Percentiles rank a stretch among this genome's conserved stretches.
These are phyloP conservation scores for Prunus fruticosa DNA, from an alignment of 306 rosid genomes.

Conservation along the genomic window DNA sequence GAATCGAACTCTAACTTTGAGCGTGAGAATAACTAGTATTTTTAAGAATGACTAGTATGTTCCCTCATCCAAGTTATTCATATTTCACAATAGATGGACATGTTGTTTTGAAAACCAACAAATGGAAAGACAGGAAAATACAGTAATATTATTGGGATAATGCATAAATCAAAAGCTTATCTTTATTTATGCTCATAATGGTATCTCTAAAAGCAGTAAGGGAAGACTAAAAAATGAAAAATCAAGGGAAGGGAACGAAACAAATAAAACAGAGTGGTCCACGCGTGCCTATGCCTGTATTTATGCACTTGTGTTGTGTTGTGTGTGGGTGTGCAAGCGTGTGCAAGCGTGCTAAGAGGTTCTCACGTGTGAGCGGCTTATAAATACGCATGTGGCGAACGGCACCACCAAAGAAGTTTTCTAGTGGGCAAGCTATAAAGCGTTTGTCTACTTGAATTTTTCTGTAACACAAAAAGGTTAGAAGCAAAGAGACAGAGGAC, in stretches of 20 bases:
- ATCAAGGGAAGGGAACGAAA: background rate
- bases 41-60: too few species aligned
- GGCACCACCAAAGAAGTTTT: slow-evolving; percentile 17
- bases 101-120: too few species aligned
- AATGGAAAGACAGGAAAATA: too few species aligned
- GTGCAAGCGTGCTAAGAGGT: slow-evolving; percentile 33
- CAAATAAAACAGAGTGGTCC: slow-evolving; percentile 39
- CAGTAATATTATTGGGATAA: too few species aligned
- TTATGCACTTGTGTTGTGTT: background rate
- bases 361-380: slow-evolving; percentile 61
- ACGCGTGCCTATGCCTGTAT: slow-evolving; percentile 48
- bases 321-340: background rate
- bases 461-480: slow-evolving; percentile 25
- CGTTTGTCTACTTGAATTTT: slow-evolving; percentile 21
- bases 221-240: background rate
- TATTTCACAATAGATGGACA: too few species aligned
- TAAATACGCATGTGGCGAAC: slow-evolving; percentile 38
- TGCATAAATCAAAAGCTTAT: too few species aligned
- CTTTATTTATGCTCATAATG: background rate
- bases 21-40: background rate
- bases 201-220: background rate
- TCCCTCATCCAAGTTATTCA: background rate
- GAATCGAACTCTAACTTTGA: background rate
- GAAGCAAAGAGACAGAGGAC: slow-evolving; percentile 31
- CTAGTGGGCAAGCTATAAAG: slow-evolving; percentile 29